Conservation (phyloP, 768 basidiomycete species). For the Pisolithus microcarpus region DNA sequence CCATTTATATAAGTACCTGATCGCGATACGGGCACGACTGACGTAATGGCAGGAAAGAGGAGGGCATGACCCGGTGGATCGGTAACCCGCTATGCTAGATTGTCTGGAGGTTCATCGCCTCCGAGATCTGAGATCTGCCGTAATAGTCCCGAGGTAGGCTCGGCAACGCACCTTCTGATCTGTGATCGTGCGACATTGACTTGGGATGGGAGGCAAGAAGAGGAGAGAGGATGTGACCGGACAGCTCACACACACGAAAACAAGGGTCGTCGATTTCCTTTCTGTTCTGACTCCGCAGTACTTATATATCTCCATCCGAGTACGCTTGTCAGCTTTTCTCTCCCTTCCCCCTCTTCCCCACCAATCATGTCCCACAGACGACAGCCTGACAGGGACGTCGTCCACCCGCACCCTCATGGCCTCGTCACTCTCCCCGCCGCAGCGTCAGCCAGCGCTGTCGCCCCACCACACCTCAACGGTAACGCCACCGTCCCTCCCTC, state of each 20-base stretch:
- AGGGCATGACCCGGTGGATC: neutral
- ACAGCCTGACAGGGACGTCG: slow-evolving; percentile 52
- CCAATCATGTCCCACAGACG: slow-evolving; percentile 55
- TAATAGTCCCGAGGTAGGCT: slow-evolving; percentile 25
- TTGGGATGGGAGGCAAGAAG: slow-evolving; percentile 24
- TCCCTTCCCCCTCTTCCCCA: slow-evolving; percentile 35
- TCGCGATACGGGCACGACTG: slow-evolving; percentile 21
- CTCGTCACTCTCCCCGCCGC: slow-evolving; percentile 36
- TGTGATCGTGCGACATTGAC: slow-evolving; percentile 49
- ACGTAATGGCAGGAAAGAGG: slow-evolving; percentile 27
- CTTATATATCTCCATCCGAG: slow-evolving; percentile 48
- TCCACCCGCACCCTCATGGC: slow-evolving; percentile 45
- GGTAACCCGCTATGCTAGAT: neutral
- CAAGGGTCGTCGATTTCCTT: slow-evolving; percentile 38
- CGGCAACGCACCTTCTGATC: slow-evolving; percentile 32
- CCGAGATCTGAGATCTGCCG: slow-evolving; percentile 16
- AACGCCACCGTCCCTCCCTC: slow-evolving; percentile 34
- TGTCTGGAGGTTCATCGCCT: slow-evolving; percentile 4
- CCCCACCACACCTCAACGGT: slow-evolving; percentile 49
- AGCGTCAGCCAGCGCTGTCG: slow-evolving; percentile 8
- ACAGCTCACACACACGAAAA: neutral
- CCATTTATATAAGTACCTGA: slow-evolving; percentile 15
- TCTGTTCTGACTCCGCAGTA: slow-evolving; percentile 35
- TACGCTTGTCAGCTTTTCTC: slow-evolving; percentile 38
- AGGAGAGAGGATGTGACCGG: no score